Conservation (phyloP, 1,139 yeast genomes). For the Sugiyamaella neomexicana region DNA sequence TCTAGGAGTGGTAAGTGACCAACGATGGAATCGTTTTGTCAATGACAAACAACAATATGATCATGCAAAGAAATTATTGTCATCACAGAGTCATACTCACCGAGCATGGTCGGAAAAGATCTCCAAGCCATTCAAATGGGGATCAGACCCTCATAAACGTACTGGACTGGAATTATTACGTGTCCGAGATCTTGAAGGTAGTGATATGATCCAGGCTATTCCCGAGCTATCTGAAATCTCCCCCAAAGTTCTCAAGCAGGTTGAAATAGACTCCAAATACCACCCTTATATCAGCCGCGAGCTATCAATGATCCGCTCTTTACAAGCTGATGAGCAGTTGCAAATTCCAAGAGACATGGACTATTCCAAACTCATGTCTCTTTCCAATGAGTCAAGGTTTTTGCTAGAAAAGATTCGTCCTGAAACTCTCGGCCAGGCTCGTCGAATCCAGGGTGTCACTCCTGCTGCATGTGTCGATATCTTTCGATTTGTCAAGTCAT, state of each 20-base stretch:
- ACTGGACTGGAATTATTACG: conserved; percentile 58
- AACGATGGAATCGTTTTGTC: conserved; percentile 54
- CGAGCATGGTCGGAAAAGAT: conserved; percentile 57
- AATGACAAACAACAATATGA: conserved; percentile 52
- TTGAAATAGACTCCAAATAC: conserved; percentile 79
- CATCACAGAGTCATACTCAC: conserved; percentile 51
- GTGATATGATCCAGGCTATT: conserved; percentile 37
- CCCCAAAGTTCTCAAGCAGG: conserved; percentile 55
- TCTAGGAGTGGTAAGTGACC: conserved; percentile 65
- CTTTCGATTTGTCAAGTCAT: conserved; percentile 28
- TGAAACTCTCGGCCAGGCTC: conserved; percentile 88
- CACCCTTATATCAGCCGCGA: conserved; percentile 80
- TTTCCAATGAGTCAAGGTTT: conserved; percentile 75
- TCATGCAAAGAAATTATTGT: conserved; percentile 49
- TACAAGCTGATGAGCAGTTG: conserved; percentile 77
- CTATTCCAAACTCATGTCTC: conserved; percentile 51
- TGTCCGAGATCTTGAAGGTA: conserved; percentile 44
- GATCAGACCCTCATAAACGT: conserved; percentile 49
- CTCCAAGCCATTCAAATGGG: conserved; percentile 39
- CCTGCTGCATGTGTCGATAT: conserved; percentile 53
- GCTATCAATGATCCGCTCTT: conserved; percentile 66
- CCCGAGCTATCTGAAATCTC: conserved; percentile 47
- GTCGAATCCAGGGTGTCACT: conserved; percentile 91
- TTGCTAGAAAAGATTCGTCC: conserved; percentile 78
- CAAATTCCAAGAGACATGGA: conserved; percentile 64